Evolutionary conservation across 768 basidiomycete species (phyloP).

Genomic region (Rhizopogon vinicolor): DNA sequence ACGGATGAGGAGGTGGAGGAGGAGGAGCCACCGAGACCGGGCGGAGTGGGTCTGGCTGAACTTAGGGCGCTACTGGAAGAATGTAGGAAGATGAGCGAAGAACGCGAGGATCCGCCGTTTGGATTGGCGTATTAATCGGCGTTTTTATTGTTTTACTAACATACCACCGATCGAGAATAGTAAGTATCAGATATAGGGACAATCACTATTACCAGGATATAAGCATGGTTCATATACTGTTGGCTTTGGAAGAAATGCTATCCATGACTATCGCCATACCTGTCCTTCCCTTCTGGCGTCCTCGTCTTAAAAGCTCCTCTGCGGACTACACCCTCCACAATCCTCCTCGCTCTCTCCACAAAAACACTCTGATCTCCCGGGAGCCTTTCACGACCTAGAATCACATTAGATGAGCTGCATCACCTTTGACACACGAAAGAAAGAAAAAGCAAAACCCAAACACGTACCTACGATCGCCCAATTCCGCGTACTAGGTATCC

Average conservation of each 20-base stretch:
- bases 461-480: conserved; percentile 85
- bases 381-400: conserved; percentile 23
- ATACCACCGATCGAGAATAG: neutral
- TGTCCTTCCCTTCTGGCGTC: conserved; percentile 62
- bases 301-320: conserved; percentile 72
- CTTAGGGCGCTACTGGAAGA: conserved; percentile 54
- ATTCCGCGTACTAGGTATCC: conserved; percentile 92
- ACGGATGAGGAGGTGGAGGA: conserved; percentile 28
- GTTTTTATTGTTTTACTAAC: neutral
- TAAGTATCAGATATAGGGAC: neutral
- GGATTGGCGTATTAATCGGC: conserved; percentile 9
- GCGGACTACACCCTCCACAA: conserved; percentile 50
- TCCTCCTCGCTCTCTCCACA: conserved; percentile 39
- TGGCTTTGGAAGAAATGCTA: neutral
- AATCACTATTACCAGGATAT: too few relatives aligned
- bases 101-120: conserved; percentile 23
- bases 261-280: conserved; percentile 12
- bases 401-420: neutral
- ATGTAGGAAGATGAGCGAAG: conserved; percentile 42
- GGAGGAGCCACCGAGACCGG: conserved; percentile 16
- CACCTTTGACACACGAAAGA: too few relatives aligned
- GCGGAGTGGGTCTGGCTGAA: conserved; percentile 31
- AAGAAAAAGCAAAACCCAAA: neutral
- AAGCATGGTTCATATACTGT: neutral
- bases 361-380: conserved; percentile 8